phyloP scores from a whole-genome alignment of 106 monocot genomes.

The Allium cepa region DNA sequence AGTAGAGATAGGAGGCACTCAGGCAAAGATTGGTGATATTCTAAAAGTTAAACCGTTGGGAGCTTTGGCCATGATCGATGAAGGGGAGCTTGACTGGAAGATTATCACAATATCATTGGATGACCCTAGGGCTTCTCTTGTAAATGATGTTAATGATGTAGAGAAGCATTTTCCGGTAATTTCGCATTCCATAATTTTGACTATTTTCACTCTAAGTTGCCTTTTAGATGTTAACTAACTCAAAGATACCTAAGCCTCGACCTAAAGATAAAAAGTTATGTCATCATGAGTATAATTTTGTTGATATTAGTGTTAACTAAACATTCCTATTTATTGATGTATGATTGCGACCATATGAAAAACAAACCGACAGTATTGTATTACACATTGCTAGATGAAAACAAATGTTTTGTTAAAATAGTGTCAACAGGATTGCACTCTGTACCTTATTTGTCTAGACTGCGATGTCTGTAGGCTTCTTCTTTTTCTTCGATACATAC shows the following conservation, averaged over 20 bases:
- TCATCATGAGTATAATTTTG: too few relatives aligned
- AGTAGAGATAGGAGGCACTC: constrained; percentile 84
- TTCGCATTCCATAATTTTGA: background rate
- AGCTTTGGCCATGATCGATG: constrained; percentile 98
- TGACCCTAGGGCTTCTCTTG: constrained; percentile 91
- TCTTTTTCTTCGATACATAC: too few relatives aligned
- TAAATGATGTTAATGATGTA: constrained; percentile 86
- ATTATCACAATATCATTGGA: constrained; percentile 93
- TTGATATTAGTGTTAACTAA: too few relatives aligned
- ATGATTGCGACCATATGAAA: too few relatives aligned
- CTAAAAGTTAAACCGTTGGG: constrained; percentile 86
- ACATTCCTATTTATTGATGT: too few relatives aligned
- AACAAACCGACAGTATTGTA: too few relatives aligned
- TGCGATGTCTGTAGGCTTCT: too few relatives aligned
- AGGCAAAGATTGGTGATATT: constrained; percentile 72
- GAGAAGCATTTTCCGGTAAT: constrained; percentile 92
- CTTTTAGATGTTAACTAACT: background rate
- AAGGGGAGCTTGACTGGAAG: constrained; percentile 98
- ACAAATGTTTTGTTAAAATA: too few relatives aligned
- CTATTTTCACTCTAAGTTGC: background rate
- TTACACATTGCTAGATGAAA: too few relatives aligned
- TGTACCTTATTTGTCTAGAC: too few relatives aligned
- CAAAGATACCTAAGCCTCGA: background rate
- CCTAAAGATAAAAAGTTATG: too few relatives aligned
- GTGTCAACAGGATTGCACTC: too few relatives aligned